phyloP scores from a whole-genome alignment of 805 yeast genomes.

The Clavispora asparagi region DNA sequence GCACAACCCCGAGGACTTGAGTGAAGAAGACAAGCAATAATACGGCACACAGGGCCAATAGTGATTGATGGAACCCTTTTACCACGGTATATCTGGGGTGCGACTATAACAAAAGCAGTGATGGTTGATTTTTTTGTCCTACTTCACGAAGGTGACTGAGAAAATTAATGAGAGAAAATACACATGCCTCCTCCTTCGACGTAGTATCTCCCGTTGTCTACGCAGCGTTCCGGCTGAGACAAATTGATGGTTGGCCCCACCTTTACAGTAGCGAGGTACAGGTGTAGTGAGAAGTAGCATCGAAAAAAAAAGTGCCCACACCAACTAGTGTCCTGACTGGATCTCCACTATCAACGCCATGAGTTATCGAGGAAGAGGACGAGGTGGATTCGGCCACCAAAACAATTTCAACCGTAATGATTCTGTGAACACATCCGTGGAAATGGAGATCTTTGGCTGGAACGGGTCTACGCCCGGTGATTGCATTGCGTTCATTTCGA shows the following conservation, averaged over 20 bases:
- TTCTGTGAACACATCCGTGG: slow-evolving; percentile 2
- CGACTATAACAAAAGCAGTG: no score
- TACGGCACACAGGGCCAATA: neutral
- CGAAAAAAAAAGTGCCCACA: neutral
- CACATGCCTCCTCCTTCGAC: no score
- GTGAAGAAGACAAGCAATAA: neutral
- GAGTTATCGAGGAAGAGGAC: slow-evolving; percentile 10
- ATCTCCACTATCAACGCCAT: neutral
- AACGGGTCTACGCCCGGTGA: slow-evolving; percentile 70
- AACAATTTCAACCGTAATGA: slow-evolving; percentile 2
- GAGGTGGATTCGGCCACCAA: slow-evolving; percentile 11
- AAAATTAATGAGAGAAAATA: neutral
- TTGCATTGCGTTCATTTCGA: slow-evolving; percentile 59
- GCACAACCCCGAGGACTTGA: slow-evolving; percentile 21
- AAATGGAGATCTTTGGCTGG: slow-evolving; percentile 51
- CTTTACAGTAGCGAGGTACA: neutral
- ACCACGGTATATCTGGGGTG: no score
- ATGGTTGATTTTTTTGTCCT: no score
- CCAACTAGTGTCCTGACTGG: neutral
- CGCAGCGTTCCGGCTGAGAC: no score
- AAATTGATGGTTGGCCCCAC: no score
- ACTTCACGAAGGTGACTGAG: neutral
- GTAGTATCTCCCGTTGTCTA: no score
- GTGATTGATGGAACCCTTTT: no score
- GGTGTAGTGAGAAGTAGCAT: neutral